phyloP scores from a whole-genome alignment of 139 green algal species.

The Trebouxia sp. region DNA sequence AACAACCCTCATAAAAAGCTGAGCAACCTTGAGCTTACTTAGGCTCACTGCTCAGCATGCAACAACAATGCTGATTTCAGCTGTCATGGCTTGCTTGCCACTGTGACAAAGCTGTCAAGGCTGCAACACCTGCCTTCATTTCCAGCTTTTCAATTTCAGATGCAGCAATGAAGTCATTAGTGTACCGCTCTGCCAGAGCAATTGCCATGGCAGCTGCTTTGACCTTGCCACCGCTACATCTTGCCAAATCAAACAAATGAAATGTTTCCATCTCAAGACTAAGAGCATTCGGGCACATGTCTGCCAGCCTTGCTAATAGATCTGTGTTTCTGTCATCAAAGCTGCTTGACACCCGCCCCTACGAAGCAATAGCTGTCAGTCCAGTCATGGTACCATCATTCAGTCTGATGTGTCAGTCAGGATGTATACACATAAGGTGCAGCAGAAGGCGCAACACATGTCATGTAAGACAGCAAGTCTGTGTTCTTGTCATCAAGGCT shows the following conservation, averaged over 20 bases:
- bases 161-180: constrained; percentile 63
- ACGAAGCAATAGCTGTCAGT: background rate
- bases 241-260: constrained; percentile 73
- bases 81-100: too few species aligned
- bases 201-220: constrained; percentile 62
- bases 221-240: constrained; percentile 57
- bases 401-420: too few species aligned
- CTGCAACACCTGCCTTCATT: constrained; percentile 48
- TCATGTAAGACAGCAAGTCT: too few species aligned
- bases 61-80: too few species aligned
- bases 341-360: background rate
- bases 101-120: constrained; percentile 8
- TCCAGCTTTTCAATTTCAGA: constrained; percentile 50
- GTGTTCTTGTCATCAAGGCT: too few species aligned
- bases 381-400: too few species aligned
- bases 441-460: too few species aligned
- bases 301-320: constrained; percentile 39
- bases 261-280: constrained; percentile 86
- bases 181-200: constrained; percentile 65
- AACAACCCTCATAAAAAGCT: too few species aligned
- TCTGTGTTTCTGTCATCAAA: constrained; percentile 16
- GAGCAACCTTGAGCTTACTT: too few species aligned
- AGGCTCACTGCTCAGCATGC: too few species aligned
- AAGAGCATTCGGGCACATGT: constrained; percentile 49
- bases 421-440: too few species aligned